phyloP scores from a whole-genome alignment of 1,284 basidiomycete species.

The Rhodofomes roseus region DNA sequence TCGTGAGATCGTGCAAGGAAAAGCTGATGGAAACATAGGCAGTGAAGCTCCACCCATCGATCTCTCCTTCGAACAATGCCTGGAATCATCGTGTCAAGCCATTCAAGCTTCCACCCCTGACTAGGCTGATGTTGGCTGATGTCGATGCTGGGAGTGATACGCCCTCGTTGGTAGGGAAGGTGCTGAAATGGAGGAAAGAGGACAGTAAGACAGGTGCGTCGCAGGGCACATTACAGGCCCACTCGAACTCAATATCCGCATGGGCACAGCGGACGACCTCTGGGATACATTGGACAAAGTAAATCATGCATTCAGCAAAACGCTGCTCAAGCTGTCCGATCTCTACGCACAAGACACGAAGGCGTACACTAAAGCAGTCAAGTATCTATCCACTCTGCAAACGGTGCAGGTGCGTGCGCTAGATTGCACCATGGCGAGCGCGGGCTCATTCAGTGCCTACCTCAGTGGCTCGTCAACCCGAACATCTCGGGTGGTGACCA shows the following conservation, averaged over 20 bases:
- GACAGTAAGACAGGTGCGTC: slow-evolving; percentile 52
- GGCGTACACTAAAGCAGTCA: slow-evolving; percentile 52
- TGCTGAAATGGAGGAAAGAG: slow-evolving; percentile 81
- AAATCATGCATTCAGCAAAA: slow-evolving; percentile 55
- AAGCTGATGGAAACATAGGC: slow-evolving; percentile 3
- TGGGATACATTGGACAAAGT: slow-evolving; percentile 69
- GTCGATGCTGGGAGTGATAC: slow-evolving; percentile 94
- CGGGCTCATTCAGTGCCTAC: background rate
- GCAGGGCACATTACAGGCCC: background rate
- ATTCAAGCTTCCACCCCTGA: slow-evolving; percentile 78
- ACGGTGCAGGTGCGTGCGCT: slow-evolving; percentile 50
- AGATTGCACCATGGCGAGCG: background rate
- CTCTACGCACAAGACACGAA: slow-evolving; percentile 42
- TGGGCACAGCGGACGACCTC: slow-evolving; percentile 50
- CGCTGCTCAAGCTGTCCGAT: slow-evolving; percentile 47
- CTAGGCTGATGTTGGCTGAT: slow-evolving; percentile 85
- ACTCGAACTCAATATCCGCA: slow-evolving; percentile 8
- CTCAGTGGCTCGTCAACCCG: slow-evolving; percentile 55
- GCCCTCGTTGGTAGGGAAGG: slow-evolving; percentile 86
- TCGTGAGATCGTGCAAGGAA: background rate
- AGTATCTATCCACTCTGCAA: slow-evolving; percentile 55
- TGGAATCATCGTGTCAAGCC: slow-evolving; percentile 69
- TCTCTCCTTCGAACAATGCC: slow-evolving; percentile 56
- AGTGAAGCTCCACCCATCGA: slow-evolving; percentile 36
- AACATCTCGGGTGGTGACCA: slow-evolving; percentile 39